A percentile compares a stretch with the other conserved stretches of the same genome.
Evolutionary conservation across 352 stramenopile genomes (phyloP).

Genomic region (Thalassiosira exigua): DNA sequence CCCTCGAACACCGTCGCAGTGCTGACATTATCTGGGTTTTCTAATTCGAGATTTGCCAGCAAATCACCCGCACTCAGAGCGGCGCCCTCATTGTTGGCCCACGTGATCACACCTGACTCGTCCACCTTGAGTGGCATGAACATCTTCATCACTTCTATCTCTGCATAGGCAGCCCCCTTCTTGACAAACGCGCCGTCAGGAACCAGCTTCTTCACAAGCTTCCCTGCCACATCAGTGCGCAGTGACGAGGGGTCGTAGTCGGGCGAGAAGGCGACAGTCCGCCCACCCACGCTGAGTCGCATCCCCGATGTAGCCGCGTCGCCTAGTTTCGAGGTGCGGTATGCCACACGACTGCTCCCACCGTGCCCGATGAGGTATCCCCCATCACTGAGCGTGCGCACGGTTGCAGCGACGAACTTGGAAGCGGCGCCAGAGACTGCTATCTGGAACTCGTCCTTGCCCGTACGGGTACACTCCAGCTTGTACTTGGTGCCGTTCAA

Average conservation of each 20-base stretch:
- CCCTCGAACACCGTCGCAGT: constrained; percentile 92
- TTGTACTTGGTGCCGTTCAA: constrained; percentile 99
- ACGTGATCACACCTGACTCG: constrained; percentile 93
- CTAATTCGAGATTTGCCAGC: constrained; percentile 96
- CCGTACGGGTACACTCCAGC: constrained; percentile 90
- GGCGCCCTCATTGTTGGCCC: constrained; percentile 95
- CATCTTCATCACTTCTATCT: constrained; percentile 99
- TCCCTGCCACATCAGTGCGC: constrained; percentile 97
- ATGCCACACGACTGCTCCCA: constrained; percentile 96
- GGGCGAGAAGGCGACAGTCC: constrained; percentile 97
- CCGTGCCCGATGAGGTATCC: constrained; percentile 97
- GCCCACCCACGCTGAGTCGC: constrained; percentile 77
- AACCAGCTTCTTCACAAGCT: constrained; percentile 99
- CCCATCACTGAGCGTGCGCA: constrained; percentile 96
- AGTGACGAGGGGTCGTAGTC: constrained; percentile 99
- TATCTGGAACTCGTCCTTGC: constrained; percentile 91
- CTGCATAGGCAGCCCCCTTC: constrained; percentile 88
- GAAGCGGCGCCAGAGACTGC: constrained; percentile 79
- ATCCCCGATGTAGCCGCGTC: constrained; percentile 80
- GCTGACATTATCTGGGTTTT: constrained; percentile 97
- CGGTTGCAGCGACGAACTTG: constrained; percentile 88
- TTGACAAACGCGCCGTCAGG: constrained; percentile 92
- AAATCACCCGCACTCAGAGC: constrained; percentile 95
- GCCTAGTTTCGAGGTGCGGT: constrained; percentile 88
- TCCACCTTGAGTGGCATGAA: constrained; percentile 99